Evolutionary conservation across 75 land plant species (phyloP).

Genomic region (Selaginella moellendorffii): DNA sequence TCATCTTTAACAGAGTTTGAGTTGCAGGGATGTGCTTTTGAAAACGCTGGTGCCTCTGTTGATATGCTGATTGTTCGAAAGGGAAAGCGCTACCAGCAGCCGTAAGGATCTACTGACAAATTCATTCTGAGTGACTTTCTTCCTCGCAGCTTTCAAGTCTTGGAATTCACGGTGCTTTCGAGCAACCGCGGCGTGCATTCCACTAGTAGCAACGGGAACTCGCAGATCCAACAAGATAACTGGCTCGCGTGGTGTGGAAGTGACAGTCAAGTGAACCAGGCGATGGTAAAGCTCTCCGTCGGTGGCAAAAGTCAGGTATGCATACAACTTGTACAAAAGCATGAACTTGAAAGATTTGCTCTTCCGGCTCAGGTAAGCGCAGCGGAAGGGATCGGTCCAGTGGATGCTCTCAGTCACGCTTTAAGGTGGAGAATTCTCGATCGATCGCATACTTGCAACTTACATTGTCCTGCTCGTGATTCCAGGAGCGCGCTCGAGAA

Average conservation of each 20-base stretch:
- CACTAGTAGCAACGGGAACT: neutral
- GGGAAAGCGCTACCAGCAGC: slow-evolving; percentile 8
- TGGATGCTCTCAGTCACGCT: slow-evolving; percentile 18
- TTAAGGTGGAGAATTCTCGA: no score
- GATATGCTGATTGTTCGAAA: slow-evolving; percentile 17
- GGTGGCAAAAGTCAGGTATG: slow-evolving; percentile 10
- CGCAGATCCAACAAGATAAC: neutral
- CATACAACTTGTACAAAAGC: no score
- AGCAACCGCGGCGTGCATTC: slow-evolving; percentile 12
- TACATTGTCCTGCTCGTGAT: no score
- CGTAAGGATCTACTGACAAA: slow-evolving; percentile 7
- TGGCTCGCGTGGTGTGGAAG: slow-evolving; percentile 7
- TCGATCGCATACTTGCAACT: no score
- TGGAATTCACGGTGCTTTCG: slow-evolving; percentile 17
- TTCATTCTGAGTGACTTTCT: neutral
- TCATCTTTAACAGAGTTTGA: no score
- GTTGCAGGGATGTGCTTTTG: slow-evolving; percentile 20
- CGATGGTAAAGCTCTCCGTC: slow-evolving; percentile 13
- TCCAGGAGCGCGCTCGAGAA: slow-evolving; percentile 12
- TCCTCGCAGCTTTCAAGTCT: slow-evolving; percentile 13
- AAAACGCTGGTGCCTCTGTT: slow-evolving; percentile 15
- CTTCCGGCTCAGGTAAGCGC: slow-evolving; percentile 19
- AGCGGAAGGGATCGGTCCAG: slow-evolving; percentile 17
- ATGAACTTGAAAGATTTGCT: no score
- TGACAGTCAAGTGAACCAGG: slow-evolving; percentile 13